Evolutionary conservation across 345 rosid species (phyloP), one percentile per base, ranked within the genome.

Genomic region (Mallotus nudiflorus): DNA sequence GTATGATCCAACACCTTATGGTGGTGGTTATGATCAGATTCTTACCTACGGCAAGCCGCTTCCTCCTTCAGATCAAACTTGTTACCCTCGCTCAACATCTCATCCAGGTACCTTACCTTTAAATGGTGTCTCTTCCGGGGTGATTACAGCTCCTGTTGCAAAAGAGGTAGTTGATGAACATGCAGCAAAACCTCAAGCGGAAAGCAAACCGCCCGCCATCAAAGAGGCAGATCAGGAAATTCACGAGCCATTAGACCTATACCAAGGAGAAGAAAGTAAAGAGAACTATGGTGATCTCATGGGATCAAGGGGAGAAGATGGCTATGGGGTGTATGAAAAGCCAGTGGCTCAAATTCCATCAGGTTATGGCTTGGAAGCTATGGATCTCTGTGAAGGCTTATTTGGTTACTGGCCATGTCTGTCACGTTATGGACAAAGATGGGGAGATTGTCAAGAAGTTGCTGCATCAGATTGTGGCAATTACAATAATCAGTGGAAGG

Each of bases 401-500:
- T 89, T 84, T 13, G 96, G 97, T 24, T 87, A 87, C 72, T 93
- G 91, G 83, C 97, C 95, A 39, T 93, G 97, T 64, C 78, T 83
- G 49, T 74, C 70, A 33, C 68, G 78, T 3, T 46, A 65, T 53
- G 70, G 68, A 28, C 82, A 78, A 40, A 80, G 74, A 68, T 68
- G 51, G 31, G 28, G 19, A 14, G 80, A 67, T 48, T 28, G 65
- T 45, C 74, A 44, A 52, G 74, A 55, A 55, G 67, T 45, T 19
- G 53, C 57, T 75, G 33, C 62, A n/a, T n/a, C n/a, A 37, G 64
- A 76, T 25, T 68, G 77, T 72, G 77, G 73, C 39, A 71, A 66
- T 61, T 40, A 69, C 1, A 80, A 69, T 25, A 73, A 74, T 60
- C 85, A 76, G 11, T 86, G 91, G 95, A 75, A 86, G 57, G 75